Evolutionary conservation across 2,329 filamentous ascomycete species (phyloP).

Genomic region (Aspergillus neotritici): DNA sequence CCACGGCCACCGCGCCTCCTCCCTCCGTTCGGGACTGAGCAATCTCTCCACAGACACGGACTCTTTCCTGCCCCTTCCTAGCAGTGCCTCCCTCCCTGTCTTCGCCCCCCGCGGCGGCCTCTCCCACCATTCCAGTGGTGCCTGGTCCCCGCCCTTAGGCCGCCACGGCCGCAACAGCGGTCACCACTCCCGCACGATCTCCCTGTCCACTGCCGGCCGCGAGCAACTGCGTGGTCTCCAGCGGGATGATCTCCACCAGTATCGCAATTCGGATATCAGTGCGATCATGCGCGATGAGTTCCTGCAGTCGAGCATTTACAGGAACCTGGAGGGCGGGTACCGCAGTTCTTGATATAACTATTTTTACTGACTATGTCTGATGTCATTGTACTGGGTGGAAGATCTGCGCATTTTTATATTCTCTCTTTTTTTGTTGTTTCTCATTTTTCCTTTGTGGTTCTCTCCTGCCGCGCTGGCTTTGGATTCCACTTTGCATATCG

Average conservation of each 20-base stretch:
- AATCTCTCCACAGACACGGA: slow-evolving; percentile 27
- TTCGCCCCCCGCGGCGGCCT: slow-evolving; percentile 27
- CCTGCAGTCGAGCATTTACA: slow-evolving; percentile 21
- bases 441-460: too few species aligned
- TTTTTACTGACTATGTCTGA: too few species aligned
- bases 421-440: too few species aligned
- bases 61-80: slow-evolving; percentile 24
- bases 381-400: too few species aligned
- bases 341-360: background rate
- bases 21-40: slow-evolving; percentile 25
- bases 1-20: slow-evolving; percentile 14
- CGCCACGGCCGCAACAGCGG: slow-evolving; percentile 3
- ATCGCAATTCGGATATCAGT: slow-evolving; percentile 37
- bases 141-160: slow-evolving; percentile 4
- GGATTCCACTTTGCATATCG: too few species aligned
- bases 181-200: slow-evolving; percentile 15
- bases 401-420: too few species aligned
- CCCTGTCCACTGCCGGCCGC: slow-evolving; percentile 24
- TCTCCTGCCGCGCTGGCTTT: too few species aligned
- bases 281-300: slow-evolving; percentile 32
- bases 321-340: slow-evolving; percentile 8
- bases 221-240: slow-evolving; percentile 30
- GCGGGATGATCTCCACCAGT: slow-evolving; percentile 30
- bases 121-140: slow-evolving; percentile 7
- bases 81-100: slow-evolving; percentile 23